phyloP scores from a whole-genome alignment of 1,284 basidiomycete species.

The Marasmius sp. region DNA sequence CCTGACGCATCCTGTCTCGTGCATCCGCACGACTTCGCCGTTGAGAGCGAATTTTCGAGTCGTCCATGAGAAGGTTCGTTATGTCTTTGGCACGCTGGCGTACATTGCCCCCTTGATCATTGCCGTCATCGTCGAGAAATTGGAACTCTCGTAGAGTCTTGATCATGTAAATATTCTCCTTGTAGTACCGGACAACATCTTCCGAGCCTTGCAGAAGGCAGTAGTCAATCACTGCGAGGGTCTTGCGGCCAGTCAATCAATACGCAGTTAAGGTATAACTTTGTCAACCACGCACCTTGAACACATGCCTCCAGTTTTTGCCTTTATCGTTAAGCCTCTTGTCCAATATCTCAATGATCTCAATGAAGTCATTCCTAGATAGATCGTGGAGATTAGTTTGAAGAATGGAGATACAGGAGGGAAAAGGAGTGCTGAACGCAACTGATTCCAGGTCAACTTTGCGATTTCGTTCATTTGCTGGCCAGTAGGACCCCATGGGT shows the following conservation, averaged over 20 bases:
- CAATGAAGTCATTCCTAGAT: slow-evolving; percentile 91
- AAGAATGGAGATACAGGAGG: slow-evolving; percentile 6
- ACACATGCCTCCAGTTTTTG: slow-evolving; percentile 99
- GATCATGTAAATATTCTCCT: slow-evolving; percentile 96
- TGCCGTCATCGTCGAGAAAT: slow-evolving; percentile 92
- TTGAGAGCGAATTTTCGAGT: slow-evolving; percentile 83
- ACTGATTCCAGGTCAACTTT: slow-evolving; percentile 98
- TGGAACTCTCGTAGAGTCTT: slow-evolving; percentile 99
- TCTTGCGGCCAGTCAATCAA: slow-evolving; percentile 42
- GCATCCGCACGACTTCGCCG: slow-evolving; percentile 85
- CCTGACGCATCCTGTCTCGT: slow-evolving; percentile 84
- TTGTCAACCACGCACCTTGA: slow-evolving; percentile 67
- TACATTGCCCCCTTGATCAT: slow-evolving; percentile 98
- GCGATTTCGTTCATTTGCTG: slow-evolving; percentile 99
- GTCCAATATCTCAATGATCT: slow-evolving; percentile 99
- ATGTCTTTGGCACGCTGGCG: slow-evolving; percentile 99
- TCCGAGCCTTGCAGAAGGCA: slow-evolving; percentile 95
- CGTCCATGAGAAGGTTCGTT: slow-evolving; percentile 92
- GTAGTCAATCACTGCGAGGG: slow-evolving; percentile 95
- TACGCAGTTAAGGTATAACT: background rate
- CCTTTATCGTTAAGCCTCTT: slow-evolving; percentile 99
- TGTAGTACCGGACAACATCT: slow-evolving; percentile 98
- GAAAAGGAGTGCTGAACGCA: slow-evolving; percentile 30
- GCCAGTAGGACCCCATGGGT: slow-evolving; percentile 98
- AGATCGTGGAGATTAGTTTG: background rate